These are phyloP conservation scores for Lophium mytilinum DNA, from an alignment of 495 filamentous ascomycete genomes.

Conservation along the genomic window DNA sequence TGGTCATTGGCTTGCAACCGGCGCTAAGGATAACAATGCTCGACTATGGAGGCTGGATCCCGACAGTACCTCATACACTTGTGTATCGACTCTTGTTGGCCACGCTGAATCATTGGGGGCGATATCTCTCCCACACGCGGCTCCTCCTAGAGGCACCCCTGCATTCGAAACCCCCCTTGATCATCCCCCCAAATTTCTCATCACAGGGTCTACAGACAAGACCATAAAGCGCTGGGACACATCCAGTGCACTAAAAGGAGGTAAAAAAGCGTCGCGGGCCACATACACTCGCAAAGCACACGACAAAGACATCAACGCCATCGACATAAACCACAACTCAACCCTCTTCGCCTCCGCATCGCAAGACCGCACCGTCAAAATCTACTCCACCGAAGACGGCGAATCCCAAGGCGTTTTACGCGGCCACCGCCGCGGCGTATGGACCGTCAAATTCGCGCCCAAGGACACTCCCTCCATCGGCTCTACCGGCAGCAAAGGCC, in stretches of 20 bases:
- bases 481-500: constrained; percentile 53
- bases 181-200: constrained; percentile 70
- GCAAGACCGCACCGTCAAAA: constrained; percentile 93
- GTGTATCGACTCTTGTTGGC: constrained; percentile 73
- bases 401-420: constrained; percentile 80
- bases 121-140: constrained; percentile 64
- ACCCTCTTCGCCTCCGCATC: constrained; percentile 84
- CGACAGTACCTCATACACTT: constrained; percentile 61
- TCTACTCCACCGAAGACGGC: constrained; percentile 85
- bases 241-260: constrained; percentile 31
- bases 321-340: constrained; percentile 64
- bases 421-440: constrained; percentile 89
- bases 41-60: constrained; percentile 86
- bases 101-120: constrained; percentile 95
- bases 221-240: constrained; percentile 90
- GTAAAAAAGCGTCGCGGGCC: constrained; percentile 34
- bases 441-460: constrained; percentile 85
- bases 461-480: constrained; percentile 59
- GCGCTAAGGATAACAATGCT: constrained; percentile 92
- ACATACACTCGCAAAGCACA: constrained; percentile 84
- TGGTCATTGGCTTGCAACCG: constrained; percentile 90
- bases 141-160: constrained; percentile 55
- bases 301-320: constrained; percentile 97
- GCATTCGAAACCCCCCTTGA: constrained; percentile 59
- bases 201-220: constrained; percentile 89